Base-by-base conservation (phyloP, 129 eudicot species). In the Calendula officinalis region DNA sequence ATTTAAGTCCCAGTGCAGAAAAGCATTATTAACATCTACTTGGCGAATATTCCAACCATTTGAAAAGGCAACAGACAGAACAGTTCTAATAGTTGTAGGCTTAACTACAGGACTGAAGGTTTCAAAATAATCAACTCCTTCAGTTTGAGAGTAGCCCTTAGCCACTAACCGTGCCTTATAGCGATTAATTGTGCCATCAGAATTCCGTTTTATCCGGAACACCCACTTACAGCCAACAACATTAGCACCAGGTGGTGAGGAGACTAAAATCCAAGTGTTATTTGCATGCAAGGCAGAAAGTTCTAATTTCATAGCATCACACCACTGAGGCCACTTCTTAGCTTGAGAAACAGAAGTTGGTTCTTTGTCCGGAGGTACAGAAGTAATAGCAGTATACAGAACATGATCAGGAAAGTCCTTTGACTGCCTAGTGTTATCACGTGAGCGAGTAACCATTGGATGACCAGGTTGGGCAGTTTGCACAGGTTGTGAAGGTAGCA, bases 41-140 rank as follows among this genome's bases (percentile, higher is more conserved):
- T 54, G 60, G 2, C 15, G 2, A 9, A 55, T 55, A 55, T 32
- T 16, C 41, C 60, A 33, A 5, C 17, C 60, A 32, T 15, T 13
- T 8, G 57, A 17, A 9, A 15, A 51, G 7, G 57, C 57, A 51
- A 51, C 11, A 1, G 12, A 51, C 0, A 51, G 9, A 15, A 55
- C 17, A 1, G 33, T 3, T 2, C 22, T 39, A 11, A 55, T 33
- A 3, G 7, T 55, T 8, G 41, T 55, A 1, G 60, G 40, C 33
- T 64, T 64, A 34, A 16, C 57, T 10, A 48, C 69, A 0, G 30
- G 69, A 30, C 56, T 33, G 34, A 64, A 48, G 4, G 69, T 46
- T n/a, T 64, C 43, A 0, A 11, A 46, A 27, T 47, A 64, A 12
- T 33, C 44, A 7, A 64, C 7, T 0, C 46, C 34, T 16, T 64